phyloP scores from a whole-genome alignment of 805 yeast species.

The Lachancea waltii region DNA sequence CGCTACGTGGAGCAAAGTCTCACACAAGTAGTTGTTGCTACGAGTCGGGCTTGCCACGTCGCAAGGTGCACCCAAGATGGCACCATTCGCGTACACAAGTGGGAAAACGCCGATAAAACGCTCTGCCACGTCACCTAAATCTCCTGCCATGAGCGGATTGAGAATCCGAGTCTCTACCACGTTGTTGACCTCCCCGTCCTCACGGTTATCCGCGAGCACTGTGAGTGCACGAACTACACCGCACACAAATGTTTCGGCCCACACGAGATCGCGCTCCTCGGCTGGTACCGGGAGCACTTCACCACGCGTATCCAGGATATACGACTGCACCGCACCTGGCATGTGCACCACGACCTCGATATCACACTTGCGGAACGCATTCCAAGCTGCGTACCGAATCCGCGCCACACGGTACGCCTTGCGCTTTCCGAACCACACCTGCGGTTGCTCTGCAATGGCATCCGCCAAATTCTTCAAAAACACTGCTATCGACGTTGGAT shows the following conservation, averaged over 20 bases:
- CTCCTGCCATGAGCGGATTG: conserved; percentile 54
- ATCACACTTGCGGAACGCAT: conserved; percentile 56
- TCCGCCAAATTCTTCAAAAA: conserved; percentile 62
- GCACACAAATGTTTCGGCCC: conserved; percentile 52
- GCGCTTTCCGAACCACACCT: conserved; percentile 74
- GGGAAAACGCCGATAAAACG: conserved; percentile 30
- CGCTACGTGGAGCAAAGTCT: conserved; percentile 29
- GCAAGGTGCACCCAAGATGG: conserved; percentile 30
- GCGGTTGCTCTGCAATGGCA: conserved; percentile 53
- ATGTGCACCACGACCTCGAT: conserved; percentile 65
- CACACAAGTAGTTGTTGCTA: conserved; percentile 31
- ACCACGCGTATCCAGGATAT: conserved; percentile 29
- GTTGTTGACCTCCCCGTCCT: conserved; percentile 64
- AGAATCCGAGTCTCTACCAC: conserved; percentile 80
- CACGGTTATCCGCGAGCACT: conserved; percentile 35
- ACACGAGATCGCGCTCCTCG: conserved; percentile 42
- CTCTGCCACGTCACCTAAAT: conserved; percentile 28
- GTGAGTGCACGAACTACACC: conserved; percentile 66
- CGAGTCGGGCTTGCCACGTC: conserved; percentile 26
- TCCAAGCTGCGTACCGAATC: conserved; percentile 62
- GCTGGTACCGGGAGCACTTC: conserved; percentile 35
- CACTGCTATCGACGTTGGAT: conserved; percentile 73
- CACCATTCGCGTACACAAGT: conserved; percentile 28
- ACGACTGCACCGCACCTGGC: conserved; percentile 65
- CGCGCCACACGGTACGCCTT: conserved; percentile 66